A percentile compares a stretch with the other conserved stretches of the same genome.
These are phyloP conservation scores for Neurospora pannonica DNA, from an alignment of 495 filamentous ascomycete genomes.

Conservation along the genomic window DNA sequence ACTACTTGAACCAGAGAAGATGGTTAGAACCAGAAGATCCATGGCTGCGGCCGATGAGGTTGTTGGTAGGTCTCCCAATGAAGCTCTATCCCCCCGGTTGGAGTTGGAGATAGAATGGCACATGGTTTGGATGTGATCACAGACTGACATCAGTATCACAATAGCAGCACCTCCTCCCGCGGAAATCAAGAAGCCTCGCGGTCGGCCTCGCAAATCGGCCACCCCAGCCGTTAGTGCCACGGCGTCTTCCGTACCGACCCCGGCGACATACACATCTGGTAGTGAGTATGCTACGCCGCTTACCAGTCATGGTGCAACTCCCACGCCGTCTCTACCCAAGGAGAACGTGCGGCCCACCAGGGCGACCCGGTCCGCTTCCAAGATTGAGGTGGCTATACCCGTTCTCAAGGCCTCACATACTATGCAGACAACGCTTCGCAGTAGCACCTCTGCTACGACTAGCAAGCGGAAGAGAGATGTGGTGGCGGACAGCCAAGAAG, in stretches of 20 bases:
- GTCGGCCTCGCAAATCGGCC: conserved; percentile 5
- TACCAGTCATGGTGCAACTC: conserved; percentile 60
- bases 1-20: background rate
- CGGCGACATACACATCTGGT: conserved; percentile 31
- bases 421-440: conserved; percentile 8
- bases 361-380: background rate
- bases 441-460: conserved; percentile 18
- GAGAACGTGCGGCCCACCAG: conserved; percentile 6
- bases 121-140: background rate
- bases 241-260: conserved; percentile 30
- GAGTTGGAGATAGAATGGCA: background rate
- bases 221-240: conserved; percentile 1
- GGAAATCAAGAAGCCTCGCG: conserved; percentile 3
- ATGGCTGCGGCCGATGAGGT: conserved; percentile 10
- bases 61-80: conserved; percentile 10
- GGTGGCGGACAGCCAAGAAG: conserved; percentile 26
- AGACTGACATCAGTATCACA: background rate
- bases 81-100: background rate
- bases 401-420: background rate
- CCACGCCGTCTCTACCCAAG: conserved; percentile 24
- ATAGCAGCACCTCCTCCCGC: background rate
- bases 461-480: conserved; percentile 21
- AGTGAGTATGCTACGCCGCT: conserved; percentile 65
- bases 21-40: conserved; percentile 19
- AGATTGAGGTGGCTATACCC: conserved; percentile 21